Evolutionary conservation across 2,329 filamentous ascomycete genomes (phyloP), one percentile per base, ranked within the genome.

Genomic region (Diaporthe caulivora): DNA sequence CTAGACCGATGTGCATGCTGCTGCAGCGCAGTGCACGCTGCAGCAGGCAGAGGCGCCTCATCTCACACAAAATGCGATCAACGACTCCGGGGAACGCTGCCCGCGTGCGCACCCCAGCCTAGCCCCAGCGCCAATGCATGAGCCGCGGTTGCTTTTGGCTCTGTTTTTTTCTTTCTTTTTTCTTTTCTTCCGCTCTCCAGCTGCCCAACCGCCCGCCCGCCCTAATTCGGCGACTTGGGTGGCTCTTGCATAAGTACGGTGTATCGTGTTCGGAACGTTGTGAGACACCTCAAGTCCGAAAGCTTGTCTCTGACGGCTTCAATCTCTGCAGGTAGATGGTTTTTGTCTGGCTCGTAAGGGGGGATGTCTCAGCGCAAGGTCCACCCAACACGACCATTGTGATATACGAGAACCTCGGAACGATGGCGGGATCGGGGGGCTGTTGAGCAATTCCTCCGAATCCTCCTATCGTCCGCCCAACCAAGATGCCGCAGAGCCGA

Each of bases 301-400:
- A 53, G 62, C 47, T 40, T 67, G 62, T 49, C 62, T 53, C 47
- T 53, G 62, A 67, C 62, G 62, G 62, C 47, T 67, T 34, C 47
- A 53, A 53, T 67, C 62, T 67, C 62, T 67, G 62, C 62, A 67
- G 62, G 62, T 67, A 53, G 62, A 67, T 67, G 62, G 62, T 21
- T 40, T 26, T 40, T 67, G 62, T 67, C 62, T 67, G 62, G 62
- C 47, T 67, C 24, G 62, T 53, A 67, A 53, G 31, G 62, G 62
- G 47, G 47, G 15, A 21, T 67, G 62, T 67, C 62, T 67, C 31
- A 67, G 62, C 62, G 62, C 62, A 67, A 40, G 62, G 62, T 44
- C 47, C 62, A 31, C 47, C 31, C 47, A 53, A 53, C 62, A 53
- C 62, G 62, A 67, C 62, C 31, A 40, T 53, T 40, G 24, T 47